Percentiles rank a stretch among this genome's conserved stretches.
Conservation (phyloP, 1,284 basidiomycete genomes). For the Ceratobasidium sp. region DNA sequence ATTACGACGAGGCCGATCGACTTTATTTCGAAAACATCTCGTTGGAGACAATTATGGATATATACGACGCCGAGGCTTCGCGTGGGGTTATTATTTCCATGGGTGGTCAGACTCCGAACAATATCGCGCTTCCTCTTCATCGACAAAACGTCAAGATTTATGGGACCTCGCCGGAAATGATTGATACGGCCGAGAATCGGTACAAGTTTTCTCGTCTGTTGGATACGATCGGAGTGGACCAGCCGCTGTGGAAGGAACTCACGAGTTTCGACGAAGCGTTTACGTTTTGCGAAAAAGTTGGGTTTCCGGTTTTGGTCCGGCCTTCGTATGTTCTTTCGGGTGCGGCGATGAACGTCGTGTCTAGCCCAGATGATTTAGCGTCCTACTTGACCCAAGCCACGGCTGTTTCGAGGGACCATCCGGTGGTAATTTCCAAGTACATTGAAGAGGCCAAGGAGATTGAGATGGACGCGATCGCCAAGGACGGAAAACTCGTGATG, state of each 20-base stretch:
- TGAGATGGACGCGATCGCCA: conserved; percentile 99
- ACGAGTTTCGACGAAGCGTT: conserved; percentile 91
- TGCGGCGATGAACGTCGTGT: conserved; percentile 99
- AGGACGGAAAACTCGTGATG: conserved; percentile 98
- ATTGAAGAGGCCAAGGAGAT: conserved; percentile 99
- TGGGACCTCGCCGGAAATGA: conserved; percentile 99
- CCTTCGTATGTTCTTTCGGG: conserved; percentile 98
- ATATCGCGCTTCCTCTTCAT: conserved; percentile 93
- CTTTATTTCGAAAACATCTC: conserved; percentile 99
- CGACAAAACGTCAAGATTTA: conserved; percentile 98
- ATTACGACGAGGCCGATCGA: conserved; percentile 98
- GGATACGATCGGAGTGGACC: conserved; percentile 98
- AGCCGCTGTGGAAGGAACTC: conserved; percentile 97
- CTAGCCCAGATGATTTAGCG: conserved; percentile 89
- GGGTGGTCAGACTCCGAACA: conserved; percentile 99
- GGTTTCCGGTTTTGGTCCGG: conserved; percentile 95
- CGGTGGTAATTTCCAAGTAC: conserved; percentile 99
- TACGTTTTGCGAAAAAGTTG: conserved; percentile 89
- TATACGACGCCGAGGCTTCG: conserved; percentile 92
- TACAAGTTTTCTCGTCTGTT: conserved; percentile 99
- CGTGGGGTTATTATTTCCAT: conserved; percentile 95
- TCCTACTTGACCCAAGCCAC: conserved; percentile 96
- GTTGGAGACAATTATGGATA: conserved; percentile 95
- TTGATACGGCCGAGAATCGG: conserved; percentile 98
- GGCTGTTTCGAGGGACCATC: conserved; percentile 96